Evolutionary conservation across 2,329 filamentous ascomycete species (phyloP).

Genomic region (Colletotrichum sp.): DNA sequence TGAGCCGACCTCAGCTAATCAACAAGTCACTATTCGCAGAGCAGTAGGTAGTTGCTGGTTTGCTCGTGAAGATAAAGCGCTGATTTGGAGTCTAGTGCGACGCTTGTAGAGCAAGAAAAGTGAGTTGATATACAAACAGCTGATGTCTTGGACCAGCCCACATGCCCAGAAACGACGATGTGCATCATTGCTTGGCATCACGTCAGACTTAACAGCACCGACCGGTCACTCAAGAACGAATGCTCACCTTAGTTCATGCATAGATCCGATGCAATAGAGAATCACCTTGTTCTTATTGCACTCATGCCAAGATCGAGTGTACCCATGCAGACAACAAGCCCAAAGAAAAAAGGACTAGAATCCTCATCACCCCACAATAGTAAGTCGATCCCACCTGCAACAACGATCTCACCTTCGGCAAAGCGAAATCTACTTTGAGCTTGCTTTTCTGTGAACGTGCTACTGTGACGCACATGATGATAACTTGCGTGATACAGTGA

Average conservation of each 20-base stretch:
- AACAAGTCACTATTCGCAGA: constrained; percentile 8
- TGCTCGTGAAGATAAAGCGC: neutral
- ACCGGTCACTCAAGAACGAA: neutral
- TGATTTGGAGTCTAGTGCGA: constrained; percentile 29
- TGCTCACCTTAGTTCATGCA: neutral
- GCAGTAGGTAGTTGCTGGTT: neutral
- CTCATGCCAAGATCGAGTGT: constrained; percentile 41
- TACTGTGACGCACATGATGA: neutral
- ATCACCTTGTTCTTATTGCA: constrained; percentile 39
- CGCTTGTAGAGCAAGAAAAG: constrained; percentile 37
- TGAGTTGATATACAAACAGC: constrained; percentile 20
- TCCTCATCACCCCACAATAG: constrained; percentile 42
- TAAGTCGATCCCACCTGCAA: constrained; percentile 25
- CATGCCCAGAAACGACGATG: neutral
- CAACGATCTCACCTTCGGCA: neutral
- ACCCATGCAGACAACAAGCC: constrained; percentile 35
- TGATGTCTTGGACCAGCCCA: neutral
- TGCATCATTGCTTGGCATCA: neutral
- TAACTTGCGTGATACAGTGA: constrained; percentile 29
- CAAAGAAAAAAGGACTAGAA: constrained; percentile 40
- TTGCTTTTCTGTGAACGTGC: neutral
- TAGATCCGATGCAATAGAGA: constrained; percentile 43
- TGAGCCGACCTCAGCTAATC: neutral
- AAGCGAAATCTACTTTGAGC: neutral
- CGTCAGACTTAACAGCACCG: neutral